Evolutionary conservation across 345 rosid genomes (phyloP).

Genomic region (Salix purpurea): DNA sequence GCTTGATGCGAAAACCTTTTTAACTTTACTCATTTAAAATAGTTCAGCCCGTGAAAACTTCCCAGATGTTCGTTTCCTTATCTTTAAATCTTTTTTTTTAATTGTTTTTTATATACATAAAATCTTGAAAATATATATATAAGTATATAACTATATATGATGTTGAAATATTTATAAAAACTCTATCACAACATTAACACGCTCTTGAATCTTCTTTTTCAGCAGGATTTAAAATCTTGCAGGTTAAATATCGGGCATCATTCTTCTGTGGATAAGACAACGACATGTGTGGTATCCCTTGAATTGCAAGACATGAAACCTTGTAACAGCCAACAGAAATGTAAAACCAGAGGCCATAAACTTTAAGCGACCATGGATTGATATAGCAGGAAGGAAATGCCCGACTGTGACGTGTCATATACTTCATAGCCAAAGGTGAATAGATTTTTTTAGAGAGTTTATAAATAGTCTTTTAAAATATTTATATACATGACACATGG

Average conservation of each 20-base stretch:
- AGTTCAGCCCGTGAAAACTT: not conserved
- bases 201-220: no score
- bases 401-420: not conserved
- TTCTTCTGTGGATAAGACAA: not conserved
- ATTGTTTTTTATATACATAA: not conserved
- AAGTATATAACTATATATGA: no score
- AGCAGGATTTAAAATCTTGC: no score
- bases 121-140: no score
- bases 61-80: not conserved
- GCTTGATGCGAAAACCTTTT: not conserved
- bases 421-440: no score
- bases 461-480: no score
- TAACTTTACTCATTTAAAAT: not conserved
- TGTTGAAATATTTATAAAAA: no score
- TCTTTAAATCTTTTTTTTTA: not conserved
- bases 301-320: not conserved
- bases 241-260: not conserved
- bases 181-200: no score
- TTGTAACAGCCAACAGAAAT: slow-evolving; percentile 1
- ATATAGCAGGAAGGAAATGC: not conserved
- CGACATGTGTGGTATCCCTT: not conserved
- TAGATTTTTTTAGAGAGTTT: no score
- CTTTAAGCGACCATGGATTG: not conserved
- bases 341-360: slow-evolving; percentile 3
- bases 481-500: no score